These are phyloP conservation scores for Echinochloa phyllopogon DNA, from an alignment of 176 grass and related monocot genomes.

Conservation along the genomic window DNA sequence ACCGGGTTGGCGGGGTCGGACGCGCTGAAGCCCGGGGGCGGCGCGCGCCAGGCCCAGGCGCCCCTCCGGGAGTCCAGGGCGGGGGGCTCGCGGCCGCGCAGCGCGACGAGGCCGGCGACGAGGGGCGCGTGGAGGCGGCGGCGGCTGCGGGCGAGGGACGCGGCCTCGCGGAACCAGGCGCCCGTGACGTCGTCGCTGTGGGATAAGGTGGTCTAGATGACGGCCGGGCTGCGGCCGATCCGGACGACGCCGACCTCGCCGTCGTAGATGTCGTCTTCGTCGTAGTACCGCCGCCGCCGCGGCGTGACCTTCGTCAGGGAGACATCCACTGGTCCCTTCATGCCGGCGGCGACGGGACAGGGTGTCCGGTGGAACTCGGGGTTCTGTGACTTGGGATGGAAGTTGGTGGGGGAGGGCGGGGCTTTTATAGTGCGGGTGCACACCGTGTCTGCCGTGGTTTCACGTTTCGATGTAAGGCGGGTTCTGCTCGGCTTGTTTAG, in stretches of 20 bases:
- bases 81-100: conserved; percentile 7
- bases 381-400: too few relatives aligned
- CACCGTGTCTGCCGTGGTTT: too few relatives aligned
- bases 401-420: too few relatives aligned
- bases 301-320: neutral
- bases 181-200: neutral
- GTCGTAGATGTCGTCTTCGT: neutral
- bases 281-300: neutral
- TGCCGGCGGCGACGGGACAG: neutral
- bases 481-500: too few relatives aligned
- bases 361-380: too few relatives aligned
- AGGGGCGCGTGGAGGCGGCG: conserved; percentile 18
- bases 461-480: too few relatives aligned
- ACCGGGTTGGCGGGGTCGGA: neutral
- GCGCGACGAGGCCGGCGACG: conserved; percentile 35
- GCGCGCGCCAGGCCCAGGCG: neutral
- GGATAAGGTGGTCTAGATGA: conserved; percentile 10
- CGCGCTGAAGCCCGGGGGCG: neutral
- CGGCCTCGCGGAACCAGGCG: neutral
- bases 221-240: neutral
- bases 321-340: conserved; percentile 20
- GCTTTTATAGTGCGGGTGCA: neutral
- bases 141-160: neutral
- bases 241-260: neutral
- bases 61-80: too few relatives aligned